These are phyloP conservation scores for Phytophthora hybrid DNA, from an alignment of 352 stramenopile genomes.

Conservation along the genomic window DNA sequence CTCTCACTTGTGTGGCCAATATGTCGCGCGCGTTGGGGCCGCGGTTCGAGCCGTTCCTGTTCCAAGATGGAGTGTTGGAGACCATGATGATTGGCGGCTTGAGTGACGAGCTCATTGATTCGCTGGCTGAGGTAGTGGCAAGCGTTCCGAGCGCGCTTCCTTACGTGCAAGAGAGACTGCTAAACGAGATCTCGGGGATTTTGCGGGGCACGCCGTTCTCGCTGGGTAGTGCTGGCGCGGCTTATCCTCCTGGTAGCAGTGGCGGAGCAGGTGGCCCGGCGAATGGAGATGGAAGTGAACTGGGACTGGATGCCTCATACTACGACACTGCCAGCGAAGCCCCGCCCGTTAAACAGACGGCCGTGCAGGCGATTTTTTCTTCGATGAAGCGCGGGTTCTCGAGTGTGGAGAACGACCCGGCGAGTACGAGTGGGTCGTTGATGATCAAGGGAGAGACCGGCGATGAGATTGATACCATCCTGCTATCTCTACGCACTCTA, in stretches of 20 bases:
- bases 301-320: constrained; percentile 38
- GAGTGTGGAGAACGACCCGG: constrained; percentile 38
- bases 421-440: constrained; percentile 35
- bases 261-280: constrained; percentile 5
- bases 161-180: constrained; percentile 94
- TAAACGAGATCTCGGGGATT: constrained; percentile 97
- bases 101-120: constrained; percentile 94
- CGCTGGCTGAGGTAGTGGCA: constrained; percentile 91
- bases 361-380: constrained; percentile 74
- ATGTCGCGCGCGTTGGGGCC: constrained; percentile 71
- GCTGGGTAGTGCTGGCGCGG: constrained; percentile 25
- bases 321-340: constrained; percentile 40
- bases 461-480: constrained; percentile 78
- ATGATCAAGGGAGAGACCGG: constrained; percentile 83
- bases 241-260: constrained; percentile 27
- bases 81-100: constrained; percentile 92
- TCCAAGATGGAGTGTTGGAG: constrained; percentile 75
- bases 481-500: constrained; percentile 94
- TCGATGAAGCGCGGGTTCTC: constrained; percentile 77
- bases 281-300: constrained; percentile 28
- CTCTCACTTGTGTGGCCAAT: constrained; percentile 81
- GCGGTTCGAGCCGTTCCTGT: constrained; percentile 77
- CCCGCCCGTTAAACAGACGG: constrained; percentile 53
- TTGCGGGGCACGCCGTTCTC: constrained; percentile 89
- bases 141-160: constrained; percentile 91